Conservation (phyloP, 139 green algal species). For the Chlamydomonas incerta region DNA sequence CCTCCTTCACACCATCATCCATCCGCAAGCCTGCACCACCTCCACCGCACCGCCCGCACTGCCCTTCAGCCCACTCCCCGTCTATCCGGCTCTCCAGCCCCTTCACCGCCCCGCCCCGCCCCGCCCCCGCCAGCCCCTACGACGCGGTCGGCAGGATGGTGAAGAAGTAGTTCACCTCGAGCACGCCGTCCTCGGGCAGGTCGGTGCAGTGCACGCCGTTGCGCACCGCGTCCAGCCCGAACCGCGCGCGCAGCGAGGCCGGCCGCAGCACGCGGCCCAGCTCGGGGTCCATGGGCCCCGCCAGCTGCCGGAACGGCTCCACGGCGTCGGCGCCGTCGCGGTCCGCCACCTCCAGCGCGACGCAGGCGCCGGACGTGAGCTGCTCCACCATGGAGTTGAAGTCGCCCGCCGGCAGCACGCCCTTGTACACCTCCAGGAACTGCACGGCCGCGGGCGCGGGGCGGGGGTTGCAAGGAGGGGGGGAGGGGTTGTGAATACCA, state of each 20-base stretch:
- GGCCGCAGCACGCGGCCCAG: conserved; percentile 78
- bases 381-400: conserved; percentile 83
- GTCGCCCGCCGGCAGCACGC: conserved; percentile 74
- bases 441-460: neutral
- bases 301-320: conserved; percentile 70
- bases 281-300: conserved; percentile 85
- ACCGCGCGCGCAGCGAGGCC: conserved; percentile 75
- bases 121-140: too few species aligned
- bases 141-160: neutral
- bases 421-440: conserved; percentile 83
- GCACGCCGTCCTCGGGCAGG: conserved; percentile 78
- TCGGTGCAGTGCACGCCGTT: conserved; percentile 91
- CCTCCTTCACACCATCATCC: too few species aligned
- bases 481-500: too few species aligned
- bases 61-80: too few species aligned
- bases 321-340: conserved; percentile 59
- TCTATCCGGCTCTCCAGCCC: too few species aligned
- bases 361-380: conserved; percentile 73
- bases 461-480: too few species aligned
- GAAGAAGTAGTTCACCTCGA: conserved; percentile 70
- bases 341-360: conserved; percentile 69
- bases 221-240: conserved; percentile 72
- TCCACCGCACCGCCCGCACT: too few species aligned
- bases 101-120: too few species aligned
- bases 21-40: too few species aligned